phyloP scores from a whole-genome alignment of 805 yeast species.

The Kodamaea jinghongensis region DNA sequence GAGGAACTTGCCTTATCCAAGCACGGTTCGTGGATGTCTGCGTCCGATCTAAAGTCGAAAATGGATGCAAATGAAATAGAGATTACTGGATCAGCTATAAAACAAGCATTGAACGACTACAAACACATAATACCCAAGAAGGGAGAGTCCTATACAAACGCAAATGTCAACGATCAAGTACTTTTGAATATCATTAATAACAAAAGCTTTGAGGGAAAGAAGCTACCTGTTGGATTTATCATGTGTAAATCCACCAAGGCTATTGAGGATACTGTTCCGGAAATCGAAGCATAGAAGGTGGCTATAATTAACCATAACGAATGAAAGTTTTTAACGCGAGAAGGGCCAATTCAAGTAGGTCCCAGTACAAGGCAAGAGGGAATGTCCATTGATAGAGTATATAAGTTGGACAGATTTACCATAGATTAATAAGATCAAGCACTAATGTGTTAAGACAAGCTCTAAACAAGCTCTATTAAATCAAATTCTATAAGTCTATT shows the following conservation, averaged over 20 bases:
- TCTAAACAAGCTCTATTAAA: too few species aligned
- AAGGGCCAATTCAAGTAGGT: too few species aligned
- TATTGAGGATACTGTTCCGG: too few species aligned
- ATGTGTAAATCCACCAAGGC: slow-evolving; percentile 30
- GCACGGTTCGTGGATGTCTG: slow-evolving; percentile 49
- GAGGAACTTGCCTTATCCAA: slow-evolving; percentile 2
- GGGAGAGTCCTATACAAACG: not conserved
- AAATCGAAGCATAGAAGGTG: too few species aligned
- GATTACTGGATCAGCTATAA: slow-evolving; percentile 35
- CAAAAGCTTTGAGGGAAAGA: slow-evolving; percentile 14
- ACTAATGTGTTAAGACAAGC: too few species aligned
- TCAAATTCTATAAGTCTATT: slow-evolving; percentile 5
- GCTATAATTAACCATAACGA: too few species aligned
- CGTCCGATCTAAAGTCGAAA: slow-evolving; percentile 43
- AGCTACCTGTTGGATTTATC: slow-evolving; percentile 33
- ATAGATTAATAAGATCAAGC: too few species aligned
- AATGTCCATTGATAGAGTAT: too few species aligned
- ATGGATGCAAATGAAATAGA: slow-evolving; percentile 31
- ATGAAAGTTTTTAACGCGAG: too few species aligned
- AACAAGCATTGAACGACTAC: slow-evolving; percentile 59
- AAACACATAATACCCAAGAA: slow-evolving; percentile 56
- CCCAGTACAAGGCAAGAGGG: too few species aligned
- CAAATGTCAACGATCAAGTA: slow-evolving; percentile 22
- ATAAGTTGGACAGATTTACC: too few species aligned
- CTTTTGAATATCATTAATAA: slow-evolving; percentile 25